Base-by-base conservation (phyloP, 2,329 filamentous ascomycete species). In the Claviceps sp. region DNA sequence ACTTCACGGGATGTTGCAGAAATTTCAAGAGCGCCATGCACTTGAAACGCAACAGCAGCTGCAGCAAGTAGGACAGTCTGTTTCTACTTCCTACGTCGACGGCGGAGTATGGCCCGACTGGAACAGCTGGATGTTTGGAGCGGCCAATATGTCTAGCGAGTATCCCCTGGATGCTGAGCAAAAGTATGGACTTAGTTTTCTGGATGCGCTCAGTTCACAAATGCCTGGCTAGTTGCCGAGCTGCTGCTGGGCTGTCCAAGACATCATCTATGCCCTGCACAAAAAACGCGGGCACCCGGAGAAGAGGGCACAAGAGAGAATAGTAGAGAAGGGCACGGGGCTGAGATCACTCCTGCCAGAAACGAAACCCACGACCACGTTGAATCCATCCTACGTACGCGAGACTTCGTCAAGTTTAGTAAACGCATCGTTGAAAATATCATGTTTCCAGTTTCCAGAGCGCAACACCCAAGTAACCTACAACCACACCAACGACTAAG, bases 1-100 rank as follows among this genome's bases (percentile, higher is more conserved):
- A 0, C 60, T 65, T n/a, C 51, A 55, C 47, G 57, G 54, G 30
- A 65, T 65, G 62, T 58, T 65, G 9, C 53, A 57, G 13, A 65
- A 60, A 50, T 59, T 65, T 44, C 63, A 61, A 50, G 56, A 57
- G 22, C 54, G 53, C 18, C 52, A 55, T 43, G 37, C 34, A 13
- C 47, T 52, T 22, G 48, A 53, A 3, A 47, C 53, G 42, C 54
- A 58, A 37, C 52, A 55, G 41, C 53, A 55, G n/a, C 24, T 36
- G 6, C 24, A 36, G 18, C 24, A 24, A n/a, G 41, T 49, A 8
- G 52, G 49, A 45, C 49, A 55, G 11, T 18, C 47, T 1, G 38
- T 52, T 7, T 44, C 52, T 5, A 37, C 47, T 5, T 3, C 42
- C 11, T 55, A 55, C 49, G 13, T 43, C 4, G 47, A 51, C 8